Evolutionary conservation across 306 rosid genomes (phyloP).

Genomic region (Echinosophora koreensis): DNA sequence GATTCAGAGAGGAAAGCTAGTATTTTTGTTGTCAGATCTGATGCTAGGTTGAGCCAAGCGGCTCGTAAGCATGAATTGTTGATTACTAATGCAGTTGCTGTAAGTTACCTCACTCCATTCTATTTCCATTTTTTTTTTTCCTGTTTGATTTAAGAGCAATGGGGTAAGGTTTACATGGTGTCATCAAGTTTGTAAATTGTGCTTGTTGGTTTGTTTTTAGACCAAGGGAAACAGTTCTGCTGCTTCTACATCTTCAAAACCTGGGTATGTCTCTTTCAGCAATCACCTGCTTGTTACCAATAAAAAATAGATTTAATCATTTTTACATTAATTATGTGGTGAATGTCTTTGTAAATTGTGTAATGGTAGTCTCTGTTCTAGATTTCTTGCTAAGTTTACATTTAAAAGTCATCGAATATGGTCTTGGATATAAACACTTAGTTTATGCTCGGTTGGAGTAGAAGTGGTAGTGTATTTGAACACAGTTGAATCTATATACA

Average conservation of each 20-base stretch:
- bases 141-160: not conserved
- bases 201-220: constrained; percentile 46
- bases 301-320: not conserved
- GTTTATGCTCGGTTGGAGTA: constrained; percentile 7
- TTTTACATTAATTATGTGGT: not conserved
- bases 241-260: constrained; percentile 48
- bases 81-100: constrained; percentile 85
- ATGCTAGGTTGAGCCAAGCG: constrained; percentile 53
- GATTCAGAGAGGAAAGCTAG: constrained; percentile 71
- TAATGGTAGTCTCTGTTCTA: not conserved
- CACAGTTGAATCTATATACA: not conserved
- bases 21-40: constrained; percentile 72
- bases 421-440: not conserved
- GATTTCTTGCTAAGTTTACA: not conserved
- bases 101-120: constrained; percentile 47
- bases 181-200: constrained; percentile 34
- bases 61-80: constrained; percentile 61
- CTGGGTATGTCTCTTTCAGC: constrained; percentile 48
- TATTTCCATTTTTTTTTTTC: not conserved
- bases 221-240: constrained; percentile 45
- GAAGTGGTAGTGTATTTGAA: not conserved
- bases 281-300: not conserved
- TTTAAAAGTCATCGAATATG: not conserved
- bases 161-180: constrained; percentile 9
- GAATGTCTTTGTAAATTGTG: not conserved